These are phyloP conservation scores for Marasmius fiardii DNA, from an alignment of 1,284 basidiomycete genomes.

Conservation along the genomic window DNA sequence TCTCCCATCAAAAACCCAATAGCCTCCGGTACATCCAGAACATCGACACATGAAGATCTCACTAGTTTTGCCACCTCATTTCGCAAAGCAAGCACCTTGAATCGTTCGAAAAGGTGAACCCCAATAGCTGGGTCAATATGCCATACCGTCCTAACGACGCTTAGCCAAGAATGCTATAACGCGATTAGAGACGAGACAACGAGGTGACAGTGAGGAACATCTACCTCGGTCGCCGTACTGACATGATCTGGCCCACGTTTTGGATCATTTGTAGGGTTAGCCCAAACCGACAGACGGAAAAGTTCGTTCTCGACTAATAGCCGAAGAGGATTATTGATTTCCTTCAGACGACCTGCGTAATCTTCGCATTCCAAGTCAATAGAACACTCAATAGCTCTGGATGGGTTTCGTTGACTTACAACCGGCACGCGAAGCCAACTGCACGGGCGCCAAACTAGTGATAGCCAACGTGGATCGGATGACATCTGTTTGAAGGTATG, in stretches of 20 bases:
- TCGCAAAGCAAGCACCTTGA: slow-evolving; percentile 64
- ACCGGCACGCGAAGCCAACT: slow-evolving; percentile 40
- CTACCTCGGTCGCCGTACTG: slow-evolving; percentile 54
- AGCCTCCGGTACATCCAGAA: slow-evolving; percentile 78
- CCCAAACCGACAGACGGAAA: slow-evolving; percentile 85
- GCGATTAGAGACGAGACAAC: slow-evolving; percentile 13
- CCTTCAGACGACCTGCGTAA: slow-evolving; percentile 56
- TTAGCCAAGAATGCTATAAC: slow-evolving; percentile 65
- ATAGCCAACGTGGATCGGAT: slow-evolving; percentile 64
- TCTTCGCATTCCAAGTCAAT: slow-evolving; percentile 36
- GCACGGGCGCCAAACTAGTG: slow-evolving; percentile 64
- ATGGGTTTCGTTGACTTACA: slow-evolving; percentile 33
- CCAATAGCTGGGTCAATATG: slow-evolving; percentile 80
- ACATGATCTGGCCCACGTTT: slow-evolving; percentile 64
- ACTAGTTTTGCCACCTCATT: slow-evolving; percentile 78
- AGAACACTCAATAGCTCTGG: slow-evolving; percentile 3
- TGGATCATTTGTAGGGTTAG: slow-evolving; percentile 79
- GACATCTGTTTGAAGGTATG: slow-evolving; percentile 72
- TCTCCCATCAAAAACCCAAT: slow-evolving; percentile 81
- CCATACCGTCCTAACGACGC: slow-evolving; percentile 78
- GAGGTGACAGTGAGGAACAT: slow-evolving; percentile 12
- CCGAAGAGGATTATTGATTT: slow-evolving; percentile 70
- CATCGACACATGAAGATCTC: slow-evolving; percentile 68
- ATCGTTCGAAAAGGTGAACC: slow-evolving; percentile 82
- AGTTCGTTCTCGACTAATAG: slow-evolving; percentile 92